Evolutionary conservation across 148 eudicot species (phyloP).

Genomic region (Linanthus parryae): DNA sequence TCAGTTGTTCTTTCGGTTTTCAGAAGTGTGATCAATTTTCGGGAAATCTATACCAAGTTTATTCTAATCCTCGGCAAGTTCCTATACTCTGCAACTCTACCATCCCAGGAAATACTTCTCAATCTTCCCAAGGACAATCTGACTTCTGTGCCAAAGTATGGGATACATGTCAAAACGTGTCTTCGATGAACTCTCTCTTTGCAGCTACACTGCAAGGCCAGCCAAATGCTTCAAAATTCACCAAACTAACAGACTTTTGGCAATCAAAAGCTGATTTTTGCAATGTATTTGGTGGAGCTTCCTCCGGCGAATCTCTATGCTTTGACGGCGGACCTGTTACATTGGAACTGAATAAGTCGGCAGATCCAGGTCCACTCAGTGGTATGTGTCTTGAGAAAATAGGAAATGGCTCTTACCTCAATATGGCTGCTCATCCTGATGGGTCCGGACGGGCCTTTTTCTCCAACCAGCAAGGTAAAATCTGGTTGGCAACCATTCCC

Average conservation of each 20-base stretch:
- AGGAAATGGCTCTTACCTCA: constrained; percentile 69
- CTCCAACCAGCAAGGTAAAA: constrained; percentile 59
- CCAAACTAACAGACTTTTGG: constrained; percentile 53
- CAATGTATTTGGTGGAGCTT: constrained; percentile 56
- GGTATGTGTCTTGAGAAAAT: constrained; percentile 83
- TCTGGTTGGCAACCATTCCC: constrained; percentile 69
- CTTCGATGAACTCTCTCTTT: constrained; percentile 65
- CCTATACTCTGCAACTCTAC: constrained; percentile 73
- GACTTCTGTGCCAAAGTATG: constrained; percentile 71
- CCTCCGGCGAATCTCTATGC: constrained; percentile 44
- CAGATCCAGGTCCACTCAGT: constrained; percentile 23
- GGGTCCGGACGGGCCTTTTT: constrained; percentile 80
- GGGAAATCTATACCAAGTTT: constrained; percentile 39
- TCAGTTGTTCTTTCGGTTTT: not conserved
- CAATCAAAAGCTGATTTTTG: constrained; percentile 63
- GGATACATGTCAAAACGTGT: constrained; percentile 62
- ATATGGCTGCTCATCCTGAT: constrained; percentile 75
- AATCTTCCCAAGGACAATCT: constrained; percentile 30
- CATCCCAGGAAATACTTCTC: constrained; percentile 31
- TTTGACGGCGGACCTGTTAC: constrained; percentile 49
- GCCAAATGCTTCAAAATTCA: constrained; percentile 28
- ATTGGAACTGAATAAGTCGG: constrained; percentile 33
- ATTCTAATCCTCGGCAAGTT: constrained; percentile 32
- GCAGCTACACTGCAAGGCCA: constrained; percentile 40
- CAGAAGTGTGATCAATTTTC: constrained; percentile 53